Base-by-base conservation (phyloP, 257 asterid genomes). In the Oldenlandia corymbosa region DNA sequence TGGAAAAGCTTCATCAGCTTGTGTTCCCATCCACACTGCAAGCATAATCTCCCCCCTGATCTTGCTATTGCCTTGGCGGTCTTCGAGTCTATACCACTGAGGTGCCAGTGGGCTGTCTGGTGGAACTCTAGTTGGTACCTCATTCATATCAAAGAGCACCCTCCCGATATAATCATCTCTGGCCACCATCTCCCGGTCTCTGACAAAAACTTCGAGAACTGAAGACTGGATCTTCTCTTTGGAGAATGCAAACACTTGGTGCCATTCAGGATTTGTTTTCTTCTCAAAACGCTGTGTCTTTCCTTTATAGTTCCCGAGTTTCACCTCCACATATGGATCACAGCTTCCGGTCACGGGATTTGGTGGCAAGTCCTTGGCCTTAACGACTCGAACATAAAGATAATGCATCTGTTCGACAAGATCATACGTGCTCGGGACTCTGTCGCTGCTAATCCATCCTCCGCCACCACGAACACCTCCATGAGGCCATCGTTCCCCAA, bases 91-190 rank as follows among this genome's bases (percentile, higher is more conserved):
- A 56, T 88, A 88, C 96, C 96, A 88, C 65, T 80, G 82, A 1
- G 94, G 93, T 20, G 96, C 94, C 62, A 88, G 53, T 34, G 91
- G 96, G 69, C 96, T 88, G 60, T 88, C 96, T 4, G 96, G 96
- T 2, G 96, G 94, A 65, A 83, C 87, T 28, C 96, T 64, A 1
- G 81, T 81, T 0, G 96, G 96, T 5, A 88, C 83, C 54, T 88
- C 96, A 60, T 83, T 78, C 83, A 88, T 59, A 67, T 88, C 96
- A 64, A 88, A 88, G 58, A 76, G 78, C 4, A 85, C 89, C 21
- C 56, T 67, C 0, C 94, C 96, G 20, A 88, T 58, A 66, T 75
- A 80, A 14, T 88, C 89, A 58, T 88, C 94, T 49, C 83, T 73
- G 2, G 66, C 50, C 36, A 83, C 80, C 81, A 85, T 70, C 64